phyloP scores from a whole-genome alignment of 352 stramenopile genomes.

The Pythium periplocum region DNA sequence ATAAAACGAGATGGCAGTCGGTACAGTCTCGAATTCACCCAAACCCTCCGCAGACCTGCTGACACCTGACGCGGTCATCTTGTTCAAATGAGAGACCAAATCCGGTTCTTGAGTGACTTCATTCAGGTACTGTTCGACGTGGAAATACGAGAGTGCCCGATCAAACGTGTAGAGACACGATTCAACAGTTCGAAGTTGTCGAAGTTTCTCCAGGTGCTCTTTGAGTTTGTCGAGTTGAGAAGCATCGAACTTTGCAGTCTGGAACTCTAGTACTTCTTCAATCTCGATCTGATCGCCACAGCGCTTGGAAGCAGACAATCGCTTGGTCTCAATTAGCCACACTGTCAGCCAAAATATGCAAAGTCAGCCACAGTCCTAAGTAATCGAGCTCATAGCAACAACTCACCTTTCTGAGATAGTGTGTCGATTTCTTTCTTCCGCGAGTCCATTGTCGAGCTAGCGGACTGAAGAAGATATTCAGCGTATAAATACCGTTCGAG shows the following conservation, averaged over 20 bases:
- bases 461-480: slow-evolving; percentile 74
- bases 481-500: slow-evolving; percentile 74
- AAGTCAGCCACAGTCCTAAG: slow-evolving; percentile 1
- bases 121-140: slow-evolving; percentile 81
- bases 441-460: slow-evolving; percentile 43
- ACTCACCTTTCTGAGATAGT: slow-evolving; percentile 70
- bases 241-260: slow-evolving; percentile 64
- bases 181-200: slow-evolving; percentile 71
- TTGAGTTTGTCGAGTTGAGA: slow-evolving; percentile 63
- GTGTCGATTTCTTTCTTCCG: slow-evolving; percentile 63
- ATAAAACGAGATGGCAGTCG: slow-evolving; percentile 65
- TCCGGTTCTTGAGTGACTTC: slow-evolving; percentile 62
- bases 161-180: slow-evolving; percentile 77
- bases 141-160: slow-evolving; percentile 71
- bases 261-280: slow-evolving; percentile 27
- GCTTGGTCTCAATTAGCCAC: slow-evolving; percentile 24
- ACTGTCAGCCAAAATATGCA: slow-evolving; percentile 8
- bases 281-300: slow-evolving; percentile 30
- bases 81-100: slow-evolving; percentile 66
- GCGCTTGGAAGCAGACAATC: slow-evolving; percentile 21
- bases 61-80: slow-evolving; percentile 48
- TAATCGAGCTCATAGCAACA: background rate
- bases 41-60: background rate
- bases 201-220: slow-evolving; percentile 57
- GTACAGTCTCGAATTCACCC: slow-evolving; percentile 51